Evolutionary conservation across 2,329 filamentous ascomycete genomes (phyloP).

Genomic region (Aspergillus felis): DNA sequence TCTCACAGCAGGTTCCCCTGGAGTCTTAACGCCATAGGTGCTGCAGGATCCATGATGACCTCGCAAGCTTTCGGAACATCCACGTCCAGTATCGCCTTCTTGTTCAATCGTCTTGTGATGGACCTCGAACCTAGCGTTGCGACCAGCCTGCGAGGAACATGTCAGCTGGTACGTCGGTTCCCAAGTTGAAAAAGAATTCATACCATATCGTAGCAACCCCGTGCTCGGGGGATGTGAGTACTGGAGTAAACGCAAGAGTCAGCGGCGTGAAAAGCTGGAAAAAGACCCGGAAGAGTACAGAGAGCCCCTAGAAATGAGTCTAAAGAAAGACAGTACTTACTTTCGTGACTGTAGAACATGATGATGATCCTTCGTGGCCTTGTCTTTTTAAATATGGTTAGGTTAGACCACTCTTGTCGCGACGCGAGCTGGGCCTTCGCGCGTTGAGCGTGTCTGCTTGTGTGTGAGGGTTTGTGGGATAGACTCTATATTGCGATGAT

Average conservation of each 20-base stretch:
- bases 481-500: not conserved
- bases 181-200: not conserved
- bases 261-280: not conserved
- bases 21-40: slow-evolving; percentile 82
- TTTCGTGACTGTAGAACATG: slow-evolving; percentile 97
- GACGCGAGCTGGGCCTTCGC: not conserved
- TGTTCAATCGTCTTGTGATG: slow-evolving; percentile 67
- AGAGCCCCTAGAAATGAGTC: not conserved
- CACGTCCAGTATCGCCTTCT: slow-evolving; percentile 84
- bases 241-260: slow-evolving; percentile 30
- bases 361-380: not conserved
- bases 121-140: slow-evolving; percentile 79
- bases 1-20: slow-evolving; percentile 78
- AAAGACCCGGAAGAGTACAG: slow-evolving; percentile 16
- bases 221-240: slow-evolving; percentile 81
- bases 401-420: not conserved
- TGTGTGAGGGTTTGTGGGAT: not conserved
- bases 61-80: slow-evolving; percentile 81
- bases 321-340: slow-evolving; percentile 50
- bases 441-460: not conserved
- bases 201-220: slow-evolving; percentile 95
- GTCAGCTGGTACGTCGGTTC: not conserved
- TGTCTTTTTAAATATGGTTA: not conserved
- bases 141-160: slow-evolving; percentile 63
- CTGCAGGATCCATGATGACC: slow-evolving; percentile 80